These are phyloP conservation scores for Phytophthora sp. DNA, from an alignment of 352 stramenopile genomes.

Conservation along the genomic window DNA sequence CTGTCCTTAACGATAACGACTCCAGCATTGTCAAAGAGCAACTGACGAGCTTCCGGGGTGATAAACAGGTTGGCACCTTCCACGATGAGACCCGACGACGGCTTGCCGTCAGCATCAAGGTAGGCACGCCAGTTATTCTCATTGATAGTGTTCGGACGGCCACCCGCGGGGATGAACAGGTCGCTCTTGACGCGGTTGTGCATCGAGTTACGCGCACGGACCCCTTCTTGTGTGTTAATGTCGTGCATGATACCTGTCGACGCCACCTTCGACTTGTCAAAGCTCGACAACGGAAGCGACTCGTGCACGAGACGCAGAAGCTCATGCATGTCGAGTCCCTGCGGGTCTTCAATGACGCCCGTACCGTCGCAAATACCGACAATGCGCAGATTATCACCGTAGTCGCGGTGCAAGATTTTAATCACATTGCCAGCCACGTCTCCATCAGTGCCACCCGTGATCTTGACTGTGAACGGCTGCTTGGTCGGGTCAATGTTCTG, in stretches of 20 bases:
- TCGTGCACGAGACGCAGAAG: slow-evolving; percentile 94
- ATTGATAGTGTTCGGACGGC: slow-evolving; percentile 87
- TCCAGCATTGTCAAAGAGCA: slow-evolving; percentile 94
- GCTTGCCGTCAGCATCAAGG: slow-evolving; percentile 68
- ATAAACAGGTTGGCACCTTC: slow-evolving; percentile 90
- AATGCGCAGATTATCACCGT: slow-evolving; percentile 94
- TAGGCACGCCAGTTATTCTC: slow-evolving; percentile 87
- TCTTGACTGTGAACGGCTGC: slow-evolving; percentile 82
- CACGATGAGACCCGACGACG: slow-evolving; percentile 83
- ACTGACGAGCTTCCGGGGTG: slow-evolving; percentile 84
- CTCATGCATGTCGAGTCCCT: slow-evolving; percentile 94
- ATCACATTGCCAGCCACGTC: slow-evolving; percentile 98
- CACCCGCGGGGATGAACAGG: slow-evolving; percentile 84
- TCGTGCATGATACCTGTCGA: slow-evolving; percentile 83
- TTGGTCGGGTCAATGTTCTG: slow-evolving; percentile 80
- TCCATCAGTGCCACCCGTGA: slow-evolving; percentile 96
- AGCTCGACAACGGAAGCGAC: slow-evolving; percentile 89
- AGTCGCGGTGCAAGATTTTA: slow-evolving; percentile 96
- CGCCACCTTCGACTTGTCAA: slow-evolving; percentile 54
- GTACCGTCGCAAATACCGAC: slow-evolving; percentile 92
- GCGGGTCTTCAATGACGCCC: slow-evolving; percentile 95
- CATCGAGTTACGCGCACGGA: slow-evolving; percentile 97
- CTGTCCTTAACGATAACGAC: slow-evolving; percentile 98
- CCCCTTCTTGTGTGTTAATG: slow-evolving; percentile 70
- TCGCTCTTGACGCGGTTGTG: slow-evolving; percentile 95